A percentile compares a stretch with the other conserved stretches of the same genome.
Evolutionary conservation across 805 yeast genomes (phyloP).

Genomic region (Limtongia smithiae): DNA sequence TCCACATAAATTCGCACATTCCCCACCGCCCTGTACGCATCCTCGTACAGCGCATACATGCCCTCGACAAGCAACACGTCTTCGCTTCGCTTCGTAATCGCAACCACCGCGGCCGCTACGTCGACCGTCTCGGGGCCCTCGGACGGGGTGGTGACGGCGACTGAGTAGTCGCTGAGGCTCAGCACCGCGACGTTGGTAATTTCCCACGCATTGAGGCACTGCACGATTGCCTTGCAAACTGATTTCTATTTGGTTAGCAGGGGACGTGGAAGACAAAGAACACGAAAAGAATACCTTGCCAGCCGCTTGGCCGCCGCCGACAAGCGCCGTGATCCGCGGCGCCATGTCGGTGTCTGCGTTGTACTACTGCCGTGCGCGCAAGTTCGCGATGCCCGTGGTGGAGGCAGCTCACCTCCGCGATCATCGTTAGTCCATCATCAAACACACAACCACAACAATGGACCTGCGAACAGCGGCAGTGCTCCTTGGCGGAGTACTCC

Average conservation of each 20-base stretch:
- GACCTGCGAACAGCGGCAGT: conserved; percentile 5
- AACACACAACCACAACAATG: background rate
- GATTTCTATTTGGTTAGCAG: conserved; percentile 9
- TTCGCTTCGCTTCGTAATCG: background rate
- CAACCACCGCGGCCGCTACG: conserved; percentile 4
- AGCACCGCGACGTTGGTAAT: conserved; percentile 10
- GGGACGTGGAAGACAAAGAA: background rate
- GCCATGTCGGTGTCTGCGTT: conserved; percentile 10
- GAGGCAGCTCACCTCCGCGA: too few species aligned
- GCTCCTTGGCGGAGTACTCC: conserved; percentile 4
- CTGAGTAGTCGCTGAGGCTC: conserved; percentile 8
- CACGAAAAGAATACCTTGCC: conserved; percentile 18
- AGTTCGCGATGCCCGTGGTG: too few species aligned
- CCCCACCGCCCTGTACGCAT: conserved; percentile 41
- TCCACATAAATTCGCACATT: conserved; percentile 72
- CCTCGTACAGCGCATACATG: conserved; percentile 70
- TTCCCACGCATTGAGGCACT: conserved; percentile 14
- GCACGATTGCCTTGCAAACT: conserved; percentile 15
- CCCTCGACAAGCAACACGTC: conserved; percentile 62
- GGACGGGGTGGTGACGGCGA: conserved; percentile 2
- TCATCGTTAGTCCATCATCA: too few species aligned
- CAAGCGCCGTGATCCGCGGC: conserved; percentile 15
- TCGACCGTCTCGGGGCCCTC: conserved; percentile 26
- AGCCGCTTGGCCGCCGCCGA: conserved; percentile 27
- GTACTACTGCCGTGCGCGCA: too few species aligned